Evolutionary conservation across 2,329 filamentous ascomycete genomes (phyloP), one percentile per base, ranked within the genome.

Genomic region (Phialophora tarda): DNA sequence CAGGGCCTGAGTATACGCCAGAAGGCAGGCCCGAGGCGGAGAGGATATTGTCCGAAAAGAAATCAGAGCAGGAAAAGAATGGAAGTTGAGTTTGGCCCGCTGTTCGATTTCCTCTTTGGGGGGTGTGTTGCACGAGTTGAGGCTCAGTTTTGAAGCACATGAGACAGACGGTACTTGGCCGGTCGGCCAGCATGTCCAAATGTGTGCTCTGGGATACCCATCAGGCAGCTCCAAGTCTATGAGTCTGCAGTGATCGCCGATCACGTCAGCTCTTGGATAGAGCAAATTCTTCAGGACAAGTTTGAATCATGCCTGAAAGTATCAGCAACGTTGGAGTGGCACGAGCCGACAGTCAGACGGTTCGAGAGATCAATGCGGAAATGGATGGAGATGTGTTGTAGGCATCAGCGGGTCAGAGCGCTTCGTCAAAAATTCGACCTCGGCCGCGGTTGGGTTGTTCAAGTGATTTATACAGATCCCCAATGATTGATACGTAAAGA

Each of bases 1-100:
- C 76, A 5, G 77, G 76, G 12, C 76, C 77, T 1, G 77, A 77
- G 53, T 47, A 77, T 44, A 70, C 73, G 12, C 68, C 74, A 24
- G 71, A 75, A 48, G 73, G 75, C 7, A 69, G 73, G 26, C 67
- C 53, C n/a, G 64, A 70, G n/a, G 70, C 71, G 11, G 69, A 72
- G 30, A 71, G 68, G 59, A 59, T 69, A 6, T 53, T 71, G 51
- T 60, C 64, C 34, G 67, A 69, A 34, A 68, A 67, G 51, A 59
- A 65, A 38, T 10, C 55, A 32, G 56, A 61, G 21, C 55, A 57
- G 14, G 62, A 63, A 56, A 59, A 61, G 44, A 50, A 44, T 6
- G 59, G 50, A 53, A 50, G 38, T 61, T 62, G 58, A 38, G 53
- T 47, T 62, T 56, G 38, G 17, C 17, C 38, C 5, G n/a, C 38